Base-by-base conservation (phyloP, 306 rosid species). In the Phaseolus lunatus region DNA sequence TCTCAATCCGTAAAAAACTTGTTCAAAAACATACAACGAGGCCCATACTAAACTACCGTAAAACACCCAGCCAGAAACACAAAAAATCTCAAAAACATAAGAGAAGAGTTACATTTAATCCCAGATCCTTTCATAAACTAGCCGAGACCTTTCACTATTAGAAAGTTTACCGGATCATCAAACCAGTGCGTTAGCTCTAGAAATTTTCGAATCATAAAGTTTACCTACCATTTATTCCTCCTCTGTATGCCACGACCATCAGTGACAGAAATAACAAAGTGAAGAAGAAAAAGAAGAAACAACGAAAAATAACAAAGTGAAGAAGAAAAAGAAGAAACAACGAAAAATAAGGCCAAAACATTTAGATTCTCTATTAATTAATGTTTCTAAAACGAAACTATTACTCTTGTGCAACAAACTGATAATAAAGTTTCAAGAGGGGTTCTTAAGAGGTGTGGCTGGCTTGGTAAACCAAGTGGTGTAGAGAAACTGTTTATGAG, bases 391-490 rank as follows among this genome's bases (percentile, higher is more conserved):
- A 61, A 59, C 16, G 12, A 61, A 27, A 29, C 7, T 61, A 27
- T 61, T 61, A 15, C 12, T 59, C 20, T 31, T 31, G 44, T 7
- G 41, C 3, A 24, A 13, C n/a, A 1, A 58, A 26, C 2, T 1
- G 41, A 15, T 15, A 3, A 54, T 20, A 4, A 66, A 37, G 19
- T 19, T 73, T 79, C 71, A 86, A 5, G 89, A 61, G 41, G 56
- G 43, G 65, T 79, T 85, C 2, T 86, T 80, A 7, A 87, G 82
- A 70, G 74, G 56, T 20, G 73, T 27, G 74, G 70, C 73, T 72
- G 89, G 83, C 23, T 90, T 90, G 67, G 92, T 87, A 73, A 91
- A 94, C 94, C 91, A 91, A 82, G 92, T 90, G 8, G 98, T 90
- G 35, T 91, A 94, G 73, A 91, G 90, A 70, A 91, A 94, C 84